These are phyloP conservation scores for Emiliania huxleyi DNA, from an alignment of 78 protist genomes.

Conservation along the genomic window DNA sequence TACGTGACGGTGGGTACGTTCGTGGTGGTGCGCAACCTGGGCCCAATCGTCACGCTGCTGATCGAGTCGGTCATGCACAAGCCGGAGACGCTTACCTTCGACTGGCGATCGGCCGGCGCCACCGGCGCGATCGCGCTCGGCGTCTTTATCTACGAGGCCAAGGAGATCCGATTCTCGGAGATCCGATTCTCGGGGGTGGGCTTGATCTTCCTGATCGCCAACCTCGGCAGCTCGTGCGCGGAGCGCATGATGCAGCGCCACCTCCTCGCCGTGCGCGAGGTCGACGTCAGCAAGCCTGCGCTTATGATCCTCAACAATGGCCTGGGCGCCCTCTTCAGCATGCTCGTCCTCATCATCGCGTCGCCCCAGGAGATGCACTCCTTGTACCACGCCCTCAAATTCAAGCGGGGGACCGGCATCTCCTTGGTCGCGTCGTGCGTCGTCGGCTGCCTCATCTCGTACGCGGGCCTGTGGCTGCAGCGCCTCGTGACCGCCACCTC, in stretches of 20 bases:
- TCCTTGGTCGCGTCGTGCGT: neutral
- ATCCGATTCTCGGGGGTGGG: neutral
- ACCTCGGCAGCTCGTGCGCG: neutral
- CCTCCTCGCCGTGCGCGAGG: neutral
- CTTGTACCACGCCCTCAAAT: no score
- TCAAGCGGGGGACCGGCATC: no score
- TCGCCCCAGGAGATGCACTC: neutral
- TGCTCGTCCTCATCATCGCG: neutral
- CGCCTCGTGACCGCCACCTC: neutral
- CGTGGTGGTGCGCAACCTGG: neutral
- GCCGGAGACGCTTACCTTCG: neutral
- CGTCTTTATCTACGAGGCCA: neutral
- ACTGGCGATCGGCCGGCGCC: neutral
- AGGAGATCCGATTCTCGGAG: no score
- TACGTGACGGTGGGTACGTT: neutral
- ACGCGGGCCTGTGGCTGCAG: neutral
- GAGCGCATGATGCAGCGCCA: constrained; percentile 1
- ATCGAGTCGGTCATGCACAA: neutral
- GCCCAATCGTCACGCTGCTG: neutral
- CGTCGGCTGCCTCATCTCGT: neutral
- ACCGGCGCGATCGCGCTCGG: neutral
- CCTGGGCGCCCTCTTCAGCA: neutral
- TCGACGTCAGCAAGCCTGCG: neutral
- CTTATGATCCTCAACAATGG: neutral
- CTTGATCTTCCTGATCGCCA: neutral